These are phyloP conservation scores for Pezicula radicicola DNA, from an alignment of 2,329 filamentous ascomycete genomes.

Conservation along the genomic window DNA sequence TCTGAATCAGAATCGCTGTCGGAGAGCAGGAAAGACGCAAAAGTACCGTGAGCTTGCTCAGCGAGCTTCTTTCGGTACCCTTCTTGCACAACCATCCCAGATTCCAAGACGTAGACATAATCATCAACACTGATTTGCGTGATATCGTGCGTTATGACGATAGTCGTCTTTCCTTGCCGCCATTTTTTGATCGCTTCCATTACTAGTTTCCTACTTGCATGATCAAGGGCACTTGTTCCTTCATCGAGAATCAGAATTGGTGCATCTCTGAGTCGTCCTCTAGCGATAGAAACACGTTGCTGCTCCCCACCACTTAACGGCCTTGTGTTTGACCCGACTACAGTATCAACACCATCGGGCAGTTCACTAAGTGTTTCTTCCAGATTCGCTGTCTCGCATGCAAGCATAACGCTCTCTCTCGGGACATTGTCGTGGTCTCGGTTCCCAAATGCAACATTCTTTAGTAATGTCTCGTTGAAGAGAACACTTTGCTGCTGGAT, in stretches of 20 bases:
- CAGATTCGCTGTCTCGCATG: constrained; percentile 67
- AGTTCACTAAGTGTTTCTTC: constrained; percentile 64
- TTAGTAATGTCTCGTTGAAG: constrained; percentile 76
- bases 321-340: constrained; percentile 66
- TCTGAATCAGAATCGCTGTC: background rate
- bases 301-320: constrained; percentile 81
- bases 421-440: constrained; percentile 44
- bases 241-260: constrained; percentile 86
- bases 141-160: constrained; percentile 90
- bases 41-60: constrained; percentile 38
- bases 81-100: constrained; percentile 64
- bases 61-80: constrained; percentile 61
- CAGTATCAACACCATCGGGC: constrained; percentile 68
- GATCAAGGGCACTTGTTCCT: constrained; percentile 80
- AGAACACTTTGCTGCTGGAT: constrained; percentile 80
- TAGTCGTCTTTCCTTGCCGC: constrained; percentile 79
- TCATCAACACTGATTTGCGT: constrained; percentile 70
- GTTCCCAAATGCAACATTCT: constrained; percentile 75
- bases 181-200: constrained; percentile 75
- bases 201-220: constrained; percentile 62
- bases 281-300: constrained; percentile 77
- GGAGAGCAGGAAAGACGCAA: constrained; percentile 39
- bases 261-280: constrained; percentile 73
- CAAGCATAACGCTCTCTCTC: constrained; percentile 53
- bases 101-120: constrained; percentile 76